Evolutionary conservation across 2,329 filamentous ascomycete species (phyloP), one percentile per base, ranked within the genome.

Genomic region (Aureobasidium zeae): DNA sequence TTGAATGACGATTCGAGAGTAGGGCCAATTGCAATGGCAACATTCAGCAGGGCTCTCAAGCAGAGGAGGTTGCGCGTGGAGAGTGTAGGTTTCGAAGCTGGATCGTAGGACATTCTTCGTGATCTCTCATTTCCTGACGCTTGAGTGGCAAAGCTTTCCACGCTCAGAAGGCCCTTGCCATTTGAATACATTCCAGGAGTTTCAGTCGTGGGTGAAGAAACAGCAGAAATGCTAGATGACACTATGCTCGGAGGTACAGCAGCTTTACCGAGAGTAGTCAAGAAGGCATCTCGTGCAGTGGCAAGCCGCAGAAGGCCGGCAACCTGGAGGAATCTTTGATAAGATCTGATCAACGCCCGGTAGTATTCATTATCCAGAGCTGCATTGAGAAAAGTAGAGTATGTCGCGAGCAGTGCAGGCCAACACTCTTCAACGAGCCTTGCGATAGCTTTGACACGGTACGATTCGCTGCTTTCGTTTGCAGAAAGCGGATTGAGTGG

Each of bases 271-370:
- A 98, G 68, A 0, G 89, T 95, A 0, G 91, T 96, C 24, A 98
- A 70, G 55, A 98, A 93, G 0, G 91, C 91, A 69, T 98, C 91
- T 51, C 91, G 74, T 0, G 91, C 88, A 0, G 89, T 95, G 10
- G 74, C 70, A 8, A 96, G 74, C 49, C 88, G 79, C 7, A 98
- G 66, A 34, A 98, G 70, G 4, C 91, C 93, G 28, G 91, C 86
- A 2, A 96, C 89, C 59, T 98, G 93, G 1, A 91, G 84, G 55
- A 98, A 85, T 51, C 93, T 87, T 56, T 98, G 91, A 53, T 96
- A 94, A 0, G 89, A 85, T 52, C 91, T 77, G 17, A 98, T 89
- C 1, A 98, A 69, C 8, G 82, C 79, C 52, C 95, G 88, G 55
- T 96, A 98, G 54, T 91, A 95, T 42, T 95, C 87, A 1, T 86